A percentile compares a stretch with the other conserved stretches of the same genome.
These are phyloP conservation scores for Euphorbia pulcherrima DNA, from an alignment of 345 rosid genomes.

Conservation along the genomic window DNA sequence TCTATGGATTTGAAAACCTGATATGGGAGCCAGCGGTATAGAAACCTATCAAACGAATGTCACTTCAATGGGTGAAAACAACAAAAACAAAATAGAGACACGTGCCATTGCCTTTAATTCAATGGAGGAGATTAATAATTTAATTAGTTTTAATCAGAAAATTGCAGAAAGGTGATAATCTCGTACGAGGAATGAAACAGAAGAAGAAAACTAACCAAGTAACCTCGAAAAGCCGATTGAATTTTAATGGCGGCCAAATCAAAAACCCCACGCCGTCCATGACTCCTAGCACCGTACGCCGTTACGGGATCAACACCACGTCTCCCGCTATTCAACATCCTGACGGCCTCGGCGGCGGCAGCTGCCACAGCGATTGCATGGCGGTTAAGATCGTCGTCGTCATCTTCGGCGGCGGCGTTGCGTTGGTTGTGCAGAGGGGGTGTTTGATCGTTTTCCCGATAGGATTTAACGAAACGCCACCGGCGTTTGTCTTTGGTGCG, in stretches of 20 bases:
- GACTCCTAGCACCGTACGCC: slow-evolving; percentile 32
- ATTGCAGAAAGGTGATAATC: slow-evolving; percentile 3
- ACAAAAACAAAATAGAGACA: slow-evolving; percentile 5
- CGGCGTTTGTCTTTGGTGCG: slow-evolving; percentile 54
- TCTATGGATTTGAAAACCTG: too few relatives aligned
- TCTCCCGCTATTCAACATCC: slow-evolving; percentile 71
- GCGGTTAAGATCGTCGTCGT: slow-evolving; percentile 33
- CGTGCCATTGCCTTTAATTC: slow-evolving; percentile 8
- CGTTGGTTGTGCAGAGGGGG: too few relatives aligned
- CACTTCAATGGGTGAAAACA: too few relatives aligned
- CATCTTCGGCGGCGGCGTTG: slow-evolving; percentile 8
- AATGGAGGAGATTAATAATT: not conserved
- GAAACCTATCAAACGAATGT: not conserved
- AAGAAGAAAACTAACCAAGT: slow-evolving; percentile 73
- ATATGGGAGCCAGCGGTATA: not conserved
- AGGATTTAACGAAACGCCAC: slow-evolving; percentile 83
- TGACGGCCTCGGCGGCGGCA: slow-evolving; percentile 71
- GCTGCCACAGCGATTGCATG: slow-evolving; percentile 82
- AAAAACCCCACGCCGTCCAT: slow-evolving; percentile 28
- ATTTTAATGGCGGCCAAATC: slow-evolving; percentile 66
- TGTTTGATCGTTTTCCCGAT: slow-evolving; percentile 49
- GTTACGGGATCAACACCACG: slow-evolving; percentile 23
- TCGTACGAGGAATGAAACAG: not conserved
- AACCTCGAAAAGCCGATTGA: slow-evolving; percentile 84
- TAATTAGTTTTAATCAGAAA: not conserved